Evolutionary conservation across 2,329 filamentous ascomycete genomes (phyloP).

Genomic region (Cryphonectria radicalis): DNA sequence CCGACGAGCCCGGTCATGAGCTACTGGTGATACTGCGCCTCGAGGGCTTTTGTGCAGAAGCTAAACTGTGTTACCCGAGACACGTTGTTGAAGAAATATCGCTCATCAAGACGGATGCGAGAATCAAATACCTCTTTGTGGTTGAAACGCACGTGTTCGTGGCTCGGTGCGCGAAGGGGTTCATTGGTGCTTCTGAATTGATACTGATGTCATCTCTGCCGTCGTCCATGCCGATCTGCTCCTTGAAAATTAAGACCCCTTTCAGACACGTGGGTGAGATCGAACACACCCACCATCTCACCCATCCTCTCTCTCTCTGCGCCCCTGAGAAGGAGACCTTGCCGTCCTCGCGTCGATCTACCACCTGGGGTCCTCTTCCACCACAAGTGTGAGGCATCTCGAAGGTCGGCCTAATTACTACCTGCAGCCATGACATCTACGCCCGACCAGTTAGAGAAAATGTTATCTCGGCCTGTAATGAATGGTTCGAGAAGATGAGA

Average conservation of each 20-base stretch:
- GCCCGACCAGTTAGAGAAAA: conserved; percentile 19
- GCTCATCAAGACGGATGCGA: neutral
- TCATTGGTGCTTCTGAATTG: neutral
- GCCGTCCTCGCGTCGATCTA: neutral
- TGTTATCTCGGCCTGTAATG: neutral
- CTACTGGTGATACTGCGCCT: neutral
- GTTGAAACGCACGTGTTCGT: neutral
- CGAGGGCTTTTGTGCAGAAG: neutral
- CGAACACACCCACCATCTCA: neutral
- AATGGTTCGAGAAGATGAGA: neutral
- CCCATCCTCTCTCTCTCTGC: neutral
- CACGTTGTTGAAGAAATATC: neutral
- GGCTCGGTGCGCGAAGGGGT: neutral
- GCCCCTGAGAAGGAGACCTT: neutral
- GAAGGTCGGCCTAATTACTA: conserved; percentile 10
- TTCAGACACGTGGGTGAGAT: neutral
- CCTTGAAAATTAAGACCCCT: neutral
- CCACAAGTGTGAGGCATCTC: conserved; percentile 8
- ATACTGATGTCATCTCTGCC: neutral
- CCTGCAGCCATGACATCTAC: conserved; percentile 16
- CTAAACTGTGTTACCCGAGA: neutral
- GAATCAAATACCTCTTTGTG: neutral
- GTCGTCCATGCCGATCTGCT: neutral
- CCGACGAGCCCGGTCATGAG: neutral
- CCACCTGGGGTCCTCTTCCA: neutral